Percentiles rank a stretch among this genome's conserved stretches.
Conservation (phyloP, 306 rosid species). For the Canavalia ensiformis region DNA sequence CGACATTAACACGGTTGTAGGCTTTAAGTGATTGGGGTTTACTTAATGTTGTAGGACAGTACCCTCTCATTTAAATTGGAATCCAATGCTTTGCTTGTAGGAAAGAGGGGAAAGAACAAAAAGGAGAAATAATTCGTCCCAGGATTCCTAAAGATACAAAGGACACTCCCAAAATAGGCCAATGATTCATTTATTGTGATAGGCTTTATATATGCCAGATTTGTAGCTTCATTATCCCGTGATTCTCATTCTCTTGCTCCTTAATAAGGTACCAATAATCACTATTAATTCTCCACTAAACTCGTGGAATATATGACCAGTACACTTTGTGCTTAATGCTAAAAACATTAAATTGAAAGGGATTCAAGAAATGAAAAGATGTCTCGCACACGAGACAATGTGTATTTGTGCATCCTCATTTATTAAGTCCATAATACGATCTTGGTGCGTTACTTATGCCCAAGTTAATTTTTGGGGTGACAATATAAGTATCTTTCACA, state of each 20-base stretch:
- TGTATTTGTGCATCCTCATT: neutral
- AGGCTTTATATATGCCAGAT: slow-evolving; percentile 43
- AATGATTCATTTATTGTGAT: neutral
- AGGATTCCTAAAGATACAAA: slow-evolving; percentile 21
- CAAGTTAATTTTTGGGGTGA: neutral
- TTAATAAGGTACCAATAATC: slow-evolving; percentile 43
- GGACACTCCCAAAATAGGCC: slow-evolving; percentile 22
- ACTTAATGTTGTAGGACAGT: slow-evolving; percentile 26
- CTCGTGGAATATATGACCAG: neutral
- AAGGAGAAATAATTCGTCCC: slow-evolving; percentile 24
- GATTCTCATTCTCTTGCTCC: slow-evolving; percentile 49
- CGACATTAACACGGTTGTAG: slow-evolving; percentile 12
- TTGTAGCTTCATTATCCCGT: slow-evolving; percentile 39
- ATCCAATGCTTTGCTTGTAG: slow-evolving; percentile 42
- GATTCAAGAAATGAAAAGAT: neutral
- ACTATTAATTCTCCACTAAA: slow-evolving; percentile 13
- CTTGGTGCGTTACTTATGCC: slow-evolving; percentile 1
- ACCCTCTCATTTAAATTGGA: slow-evolving; percentile 10
- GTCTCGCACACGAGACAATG: neutral
- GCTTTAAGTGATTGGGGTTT: slow-evolving; percentile 36
- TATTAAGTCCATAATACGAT: neutral
- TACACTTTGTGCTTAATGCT: neutral
- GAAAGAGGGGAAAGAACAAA: neutral
- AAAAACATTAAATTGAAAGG: neutral
- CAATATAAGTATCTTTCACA: too few relatives aligned